Conservation (phyloP, 805 yeast species). For the Ogataea glucozyma region DNA sequence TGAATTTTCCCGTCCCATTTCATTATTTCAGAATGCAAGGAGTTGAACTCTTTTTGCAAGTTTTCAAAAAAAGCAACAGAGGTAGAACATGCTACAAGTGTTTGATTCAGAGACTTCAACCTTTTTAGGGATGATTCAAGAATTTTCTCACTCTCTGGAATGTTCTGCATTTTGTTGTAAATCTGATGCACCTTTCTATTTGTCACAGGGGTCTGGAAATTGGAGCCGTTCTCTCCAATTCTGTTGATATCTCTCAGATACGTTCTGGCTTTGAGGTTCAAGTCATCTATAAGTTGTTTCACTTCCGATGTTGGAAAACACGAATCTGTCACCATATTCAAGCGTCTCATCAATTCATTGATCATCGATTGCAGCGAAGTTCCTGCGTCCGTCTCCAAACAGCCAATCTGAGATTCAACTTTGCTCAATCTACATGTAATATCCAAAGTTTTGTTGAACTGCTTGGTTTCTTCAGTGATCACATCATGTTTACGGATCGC, state of each 20-base stretch:
- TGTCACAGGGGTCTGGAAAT: conserved; percentile 12
- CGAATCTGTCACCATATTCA: conserved; percentile 23
- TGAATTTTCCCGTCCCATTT: conserved; percentile 28
- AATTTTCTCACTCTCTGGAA: conserved; percentile 23
- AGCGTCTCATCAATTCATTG: conserved; percentile 29
- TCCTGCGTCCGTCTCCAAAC: conserved; percentile 1
- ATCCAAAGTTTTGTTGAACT: neutral
- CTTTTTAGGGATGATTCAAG: conserved; percentile 21
- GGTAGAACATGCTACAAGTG: conserved; percentile 10
- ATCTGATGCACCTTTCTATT: conserved; percentile 24
- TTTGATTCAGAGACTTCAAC: conserved; percentile 23
- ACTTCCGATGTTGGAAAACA: conserved; percentile 18
- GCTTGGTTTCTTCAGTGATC: too few relatives aligned
- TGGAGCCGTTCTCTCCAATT: conserved; percentile 8
- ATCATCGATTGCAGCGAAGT: conserved; percentile 26
- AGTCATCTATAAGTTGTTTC: conserved; percentile 13
- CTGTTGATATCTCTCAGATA: conserved; percentile 13
- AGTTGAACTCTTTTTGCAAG: conserved; percentile 19
- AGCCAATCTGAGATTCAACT: conserved; percentile 20
- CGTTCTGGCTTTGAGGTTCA: conserved; percentile 13
- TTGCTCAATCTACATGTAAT: conserved; percentile 17
- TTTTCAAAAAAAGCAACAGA: conserved; percentile 17
- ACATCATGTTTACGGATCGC: neutral
- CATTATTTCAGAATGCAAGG: conserved; percentile 19
- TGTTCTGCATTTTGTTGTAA: conserved; percentile 20